Conservation (phyloP, 2,329 filamentous ascomycete genomes). For the Corynespora cassiicola region DNA sequence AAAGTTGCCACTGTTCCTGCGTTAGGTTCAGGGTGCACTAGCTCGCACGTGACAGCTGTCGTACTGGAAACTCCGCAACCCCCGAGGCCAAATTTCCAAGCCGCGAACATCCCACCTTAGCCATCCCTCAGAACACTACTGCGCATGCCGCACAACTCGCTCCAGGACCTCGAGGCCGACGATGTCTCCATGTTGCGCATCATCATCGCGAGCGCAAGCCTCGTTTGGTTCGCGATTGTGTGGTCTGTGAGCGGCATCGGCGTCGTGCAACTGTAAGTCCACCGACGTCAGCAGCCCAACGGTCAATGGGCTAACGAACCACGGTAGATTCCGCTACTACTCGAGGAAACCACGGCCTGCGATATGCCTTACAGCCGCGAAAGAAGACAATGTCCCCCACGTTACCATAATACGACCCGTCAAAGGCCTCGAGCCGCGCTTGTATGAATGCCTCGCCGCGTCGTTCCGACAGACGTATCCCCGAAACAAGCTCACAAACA, state of each 20-base stretch:
- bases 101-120: conserved; percentile 16
- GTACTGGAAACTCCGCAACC: conserved; percentile 23
- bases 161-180: conserved; percentile 27
- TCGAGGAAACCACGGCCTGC: conserved; percentile 53
- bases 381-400: conserved; percentile 67
- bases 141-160: conserved; percentile 43
- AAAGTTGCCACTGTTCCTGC: conserved; percentile 5
- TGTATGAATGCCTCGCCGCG: conserved; percentile 91
- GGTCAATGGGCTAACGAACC: conserved; percentile 16
- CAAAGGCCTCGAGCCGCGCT: conserved; percentile 86
- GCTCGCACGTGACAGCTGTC: conserved; percentile 3
- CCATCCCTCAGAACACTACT: conserved; percentile 9
- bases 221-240: conserved; percentile 65
- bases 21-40: conserved; percentile 1
- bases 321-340: conserved; percentile 61
- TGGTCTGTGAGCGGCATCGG: conserved; percentile 64
- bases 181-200: conserved; percentile 43
- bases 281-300: conserved; percentile 1
- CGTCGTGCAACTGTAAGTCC: conserved; percentile 63
- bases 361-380: conserved; percentile 44
- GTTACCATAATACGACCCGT: conserved; percentile 92
- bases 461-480: conserved; percentile 87
- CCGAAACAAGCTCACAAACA: conserved; percentile 74
- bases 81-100: conserved; percentile 15
- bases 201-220: conserved; percentile 53